Conservation (phyloP, 2,329 filamentous ascomycete genomes). For the Aspergillus amoenus region DNA sequence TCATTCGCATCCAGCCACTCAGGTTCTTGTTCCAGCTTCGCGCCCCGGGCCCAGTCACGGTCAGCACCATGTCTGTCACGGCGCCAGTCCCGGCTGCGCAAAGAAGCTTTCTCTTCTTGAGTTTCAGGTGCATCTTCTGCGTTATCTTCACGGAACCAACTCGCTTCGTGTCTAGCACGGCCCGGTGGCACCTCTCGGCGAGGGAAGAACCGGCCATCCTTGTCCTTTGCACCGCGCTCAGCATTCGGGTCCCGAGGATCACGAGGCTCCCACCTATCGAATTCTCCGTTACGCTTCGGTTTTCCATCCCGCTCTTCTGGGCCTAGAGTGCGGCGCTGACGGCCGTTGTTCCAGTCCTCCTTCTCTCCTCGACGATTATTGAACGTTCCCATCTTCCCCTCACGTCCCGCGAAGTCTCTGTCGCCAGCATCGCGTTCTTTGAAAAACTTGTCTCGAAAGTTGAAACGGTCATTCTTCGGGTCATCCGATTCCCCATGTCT, state of each 20-base stretch:
- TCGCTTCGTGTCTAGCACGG: conserved; percentile 66
- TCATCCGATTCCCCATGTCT: conserved; percentile 56
- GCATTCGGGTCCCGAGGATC: conserved; percentile 56
- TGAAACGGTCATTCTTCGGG: conserved; percentile 61
- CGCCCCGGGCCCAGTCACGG: conserved; percentile 55
- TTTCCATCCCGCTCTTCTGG: conserved; percentile 44
- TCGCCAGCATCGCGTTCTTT: conserved; percentile 39
- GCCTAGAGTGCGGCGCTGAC: conserved; percentile 41
- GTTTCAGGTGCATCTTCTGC: conserved; percentile 36
- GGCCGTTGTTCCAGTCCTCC: conserved; percentile 44
- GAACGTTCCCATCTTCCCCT: conserved; percentile 31
- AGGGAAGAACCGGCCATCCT: conserved; percentile 54
- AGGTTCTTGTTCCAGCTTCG: conserved; percentile 71
- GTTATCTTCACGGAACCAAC: conserved; percentile 69
- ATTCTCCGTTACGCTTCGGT: conserved; percentile 43
- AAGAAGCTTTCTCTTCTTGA: conserved; percentile 44
- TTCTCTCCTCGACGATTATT: conserved; percentile 40
- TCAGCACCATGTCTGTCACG: conserved; percentile 48
- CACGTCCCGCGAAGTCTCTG: conserved; percentile 38
- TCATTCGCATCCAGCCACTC: conserved; percentile 83
- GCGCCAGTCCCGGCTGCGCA: conserved; percentile 67
- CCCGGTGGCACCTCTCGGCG: conserved; percentile 60
- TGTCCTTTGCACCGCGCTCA: conserved; percentile 52
- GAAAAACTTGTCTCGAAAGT: conserved; percentile 53
- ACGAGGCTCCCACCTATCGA: conserved; percentile 49